Evolutionary conservation across 306 rosid genomes (phyloP).

Genomic region (barrel medic (Medicago truncatula)): DNA sequence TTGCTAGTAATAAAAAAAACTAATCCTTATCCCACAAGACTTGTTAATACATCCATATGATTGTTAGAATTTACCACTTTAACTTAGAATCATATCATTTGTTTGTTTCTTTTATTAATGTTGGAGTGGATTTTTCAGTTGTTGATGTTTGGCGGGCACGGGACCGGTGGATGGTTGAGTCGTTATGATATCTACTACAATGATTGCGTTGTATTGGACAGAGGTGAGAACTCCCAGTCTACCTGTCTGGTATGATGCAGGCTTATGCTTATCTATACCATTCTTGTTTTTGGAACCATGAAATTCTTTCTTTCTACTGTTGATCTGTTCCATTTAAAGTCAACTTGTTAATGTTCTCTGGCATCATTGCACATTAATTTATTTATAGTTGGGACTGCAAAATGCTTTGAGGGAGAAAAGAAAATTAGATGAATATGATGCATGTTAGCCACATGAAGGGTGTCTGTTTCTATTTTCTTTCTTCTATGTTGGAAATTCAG

Average conservation of each 20-base stretch:
- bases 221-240: slow-evolving; percentile 68
- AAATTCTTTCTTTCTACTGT: slow-evolving; percentile 16
- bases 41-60: slow-evolving; percentile 25
- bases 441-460: slow-evolving; percentile 19
- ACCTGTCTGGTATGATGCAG: slow-evolving; percentile 30
- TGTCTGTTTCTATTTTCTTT: slow-evolving; percentile 23
- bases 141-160: slow-evolving; percentile 97
- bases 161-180: slow-evolving; percentile 99
- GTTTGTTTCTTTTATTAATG: slow-evolving; percentile 33
- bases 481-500: slow-evolving; percentile 32
- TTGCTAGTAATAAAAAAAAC: neutral
- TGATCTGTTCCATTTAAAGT: slow-evolving; percentile 22
- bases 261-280: slow-evolving; percentile 27
- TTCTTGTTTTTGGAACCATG: slow-evolving; percentile 18
- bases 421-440: slow-evolving; percentile 24
- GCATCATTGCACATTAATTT: slow-evolving; percentile 28
- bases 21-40: neutral
- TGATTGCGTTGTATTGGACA: slow-evolving; percentile 82
- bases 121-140: slow-evolving; percentile 59
- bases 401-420: slow-evolving; percentile 28
- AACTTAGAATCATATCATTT: slow-evolving; percentile 33
- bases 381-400: neutral
- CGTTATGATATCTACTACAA: slow-evolving; percentile 94
- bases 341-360: slow-evolving; percentile 27
- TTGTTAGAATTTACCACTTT: neutral